phyloP scores from a whole-genome alignment of 192 early-diverging fungal genomes.

The Ambispora gerdemannii region DNA sequence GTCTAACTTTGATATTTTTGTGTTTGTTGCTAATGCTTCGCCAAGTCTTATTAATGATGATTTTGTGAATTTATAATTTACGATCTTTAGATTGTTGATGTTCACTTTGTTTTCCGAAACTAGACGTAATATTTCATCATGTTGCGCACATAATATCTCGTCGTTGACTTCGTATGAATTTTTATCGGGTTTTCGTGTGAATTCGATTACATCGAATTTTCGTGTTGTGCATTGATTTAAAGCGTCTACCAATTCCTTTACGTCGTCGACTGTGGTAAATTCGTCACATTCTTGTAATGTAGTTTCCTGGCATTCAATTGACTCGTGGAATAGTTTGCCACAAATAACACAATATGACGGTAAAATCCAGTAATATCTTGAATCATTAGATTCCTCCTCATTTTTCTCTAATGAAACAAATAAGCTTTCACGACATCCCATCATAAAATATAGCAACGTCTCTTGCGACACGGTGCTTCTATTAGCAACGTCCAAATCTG shows the following conservation, averaged over 20 bases:
- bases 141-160: background rate
- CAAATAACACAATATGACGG: background rate
- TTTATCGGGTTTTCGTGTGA: background rate
- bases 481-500: too few species aligned
- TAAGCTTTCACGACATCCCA: background rate
- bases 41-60: background rate
- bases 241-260: background rate
- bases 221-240: too few species aligned
- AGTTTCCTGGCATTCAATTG: background rate
- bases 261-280: background rate
- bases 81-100: background rate
- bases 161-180: background rate
- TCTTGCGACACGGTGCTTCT: too few species aligned
- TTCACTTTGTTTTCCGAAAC: background rate
- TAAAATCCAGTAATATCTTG: background rate
- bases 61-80: background rate
- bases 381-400: background rate
- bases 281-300: background rate
- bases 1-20: too few species aligned
- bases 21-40: too few species aligned
- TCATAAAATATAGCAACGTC: background rate
- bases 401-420: background rate
- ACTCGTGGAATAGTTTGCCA: background rate
- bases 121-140: background rate
- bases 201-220: background rate